Percentiles rank a stretch among this genome's conserved stretches.
Evolutionary conservation across 2,329 filamentous ascomycete genomes (phyloP).

Genomic region (Botrytis porri): DNA sequence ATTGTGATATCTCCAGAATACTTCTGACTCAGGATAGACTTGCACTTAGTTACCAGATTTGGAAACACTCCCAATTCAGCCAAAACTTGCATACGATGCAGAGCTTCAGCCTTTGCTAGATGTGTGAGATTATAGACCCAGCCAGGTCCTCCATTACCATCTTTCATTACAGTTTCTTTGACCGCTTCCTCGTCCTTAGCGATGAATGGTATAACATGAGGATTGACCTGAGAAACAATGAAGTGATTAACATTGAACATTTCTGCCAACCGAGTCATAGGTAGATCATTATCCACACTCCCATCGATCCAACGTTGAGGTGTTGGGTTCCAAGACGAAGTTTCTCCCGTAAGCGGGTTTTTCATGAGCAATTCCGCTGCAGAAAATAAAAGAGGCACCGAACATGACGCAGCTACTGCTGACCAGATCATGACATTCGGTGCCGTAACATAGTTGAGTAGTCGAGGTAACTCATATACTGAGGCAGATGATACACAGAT

Average conservation of each 20-base stretch:
- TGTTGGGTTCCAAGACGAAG: constrained; percentile 80
- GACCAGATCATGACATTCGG: constrained; percentile 97
- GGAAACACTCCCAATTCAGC: constrained; percentile 79
- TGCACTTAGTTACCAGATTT: constrained; percentile 72
- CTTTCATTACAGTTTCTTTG: constrained; percentile 40
- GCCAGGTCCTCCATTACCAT: constrained; percentile 35
- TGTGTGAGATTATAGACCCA: constrained; percentile 68
- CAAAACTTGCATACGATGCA: constrained; percentile 78
- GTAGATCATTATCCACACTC: constrained; percentile 90
- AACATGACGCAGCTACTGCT: constrained; percentile 92
- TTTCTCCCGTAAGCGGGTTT: constrained; percentile 73
- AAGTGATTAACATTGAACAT: constrained; percentile 99
- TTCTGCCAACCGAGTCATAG: constrained; percentile 83
- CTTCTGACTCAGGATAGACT: constrained; percentile 80
- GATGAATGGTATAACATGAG: constrained; percentile 86
- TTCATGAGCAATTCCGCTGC: constrained; percentile 78
- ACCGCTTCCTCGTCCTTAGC: constrained; percentile 63
- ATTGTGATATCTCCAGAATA: constrained; percentile 97
- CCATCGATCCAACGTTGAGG: constrained; percentile 90
- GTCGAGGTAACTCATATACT: constrained; percentile 78
- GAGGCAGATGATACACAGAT: constrained; percentile 89
- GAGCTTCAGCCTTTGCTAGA: constrained; percentile 73
- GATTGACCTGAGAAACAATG: constrained; percentile 95
- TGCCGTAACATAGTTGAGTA: constrained; percentile 90
- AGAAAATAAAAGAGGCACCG: constrained; percentile 82